Percentiles rank a stretch among this genome's conserved stretches.
phyloP scores from a whole-genome alignment of 2,329 filamentous ascomycete genomes.

The Bimuria novae-zelandiae region DNA sequence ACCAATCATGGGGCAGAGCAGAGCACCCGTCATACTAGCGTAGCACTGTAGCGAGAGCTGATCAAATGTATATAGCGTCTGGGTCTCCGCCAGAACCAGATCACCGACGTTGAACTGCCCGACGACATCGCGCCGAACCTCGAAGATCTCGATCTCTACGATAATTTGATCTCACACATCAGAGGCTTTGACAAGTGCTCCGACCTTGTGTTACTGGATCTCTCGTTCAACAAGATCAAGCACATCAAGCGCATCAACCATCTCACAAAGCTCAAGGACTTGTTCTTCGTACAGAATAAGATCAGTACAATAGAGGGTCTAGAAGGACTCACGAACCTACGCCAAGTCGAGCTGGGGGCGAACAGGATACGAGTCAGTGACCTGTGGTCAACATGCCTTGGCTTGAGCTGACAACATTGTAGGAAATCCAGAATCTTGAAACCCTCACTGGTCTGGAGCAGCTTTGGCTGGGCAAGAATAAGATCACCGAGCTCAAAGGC shows the following conservation, averaged over 20 bases:
- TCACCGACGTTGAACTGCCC: slow-evolving; percentile 79
- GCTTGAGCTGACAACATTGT: slow-evolving; percentile 50
- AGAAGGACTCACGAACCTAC: slow-evolving; percentile 72
- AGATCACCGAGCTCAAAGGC: slow-evolving; percentile 81
- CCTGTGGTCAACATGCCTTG: too few species aligned
- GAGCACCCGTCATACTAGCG: background rate
- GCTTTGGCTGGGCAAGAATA: slow-evolving; percentile 95
- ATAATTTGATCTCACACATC: slow-evolving; percentile 90
- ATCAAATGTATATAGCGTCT: slow-evolving; percentile 58
- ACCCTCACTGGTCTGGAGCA: slow-evolving; percentile 78
- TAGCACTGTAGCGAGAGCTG: background rate
- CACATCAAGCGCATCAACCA: slow-evolving; percentile 90
- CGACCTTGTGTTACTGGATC: slow-evolving; percentile 77
- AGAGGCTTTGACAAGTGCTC: slow-evolving; percentile 78
- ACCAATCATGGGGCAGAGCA: too few species aligned
- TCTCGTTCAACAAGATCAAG: slow-evolving; percentile 99
- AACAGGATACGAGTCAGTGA: slow-evolving; percentile 72
- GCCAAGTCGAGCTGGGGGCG: slow-evolving; percentile 86
- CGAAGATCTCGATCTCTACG: slow-evolving; percentile 89
- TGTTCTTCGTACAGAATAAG: slow-evolving; percentile 95
- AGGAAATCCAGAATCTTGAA: slow-evolving; percentile 83
- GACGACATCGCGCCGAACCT: slow-evolving; percentile 67
- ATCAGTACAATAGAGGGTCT: slow-evolving; percentile 86
- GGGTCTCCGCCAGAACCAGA: slow-evolving; percentile 91
- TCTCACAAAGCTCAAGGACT: slow-evolving; percentile 75